These are phyloP conservation scores for Pseudevernia furfuracea DNA, from an alignment of 495 filamentous ascomycete species.

Conservation along the genomic window DNA sequence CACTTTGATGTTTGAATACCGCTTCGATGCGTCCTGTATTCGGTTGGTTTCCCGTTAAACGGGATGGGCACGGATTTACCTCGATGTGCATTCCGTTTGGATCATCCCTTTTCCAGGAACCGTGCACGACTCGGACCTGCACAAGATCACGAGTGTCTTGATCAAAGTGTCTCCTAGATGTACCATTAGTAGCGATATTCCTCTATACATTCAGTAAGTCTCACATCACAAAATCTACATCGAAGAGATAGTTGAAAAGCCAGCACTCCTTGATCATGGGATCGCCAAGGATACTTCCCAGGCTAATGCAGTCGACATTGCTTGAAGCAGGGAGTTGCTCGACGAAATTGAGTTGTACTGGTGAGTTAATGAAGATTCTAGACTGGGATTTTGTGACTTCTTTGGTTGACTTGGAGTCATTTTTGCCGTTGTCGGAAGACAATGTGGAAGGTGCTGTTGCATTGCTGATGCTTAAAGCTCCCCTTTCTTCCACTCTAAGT, in stretches of 20 bases:
- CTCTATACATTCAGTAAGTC: conserved; percentile 32
- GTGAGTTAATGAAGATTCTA: conserved; percentile 41
- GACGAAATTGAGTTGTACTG: conserved; percentile 67
- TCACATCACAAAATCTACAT: conserved; percentile 66
- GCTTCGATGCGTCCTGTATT: conserved; percentile 48
- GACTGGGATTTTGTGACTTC: background rate
- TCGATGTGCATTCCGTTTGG: conserved; percentile 50
- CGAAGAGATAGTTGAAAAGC: conserved; percentile 84
- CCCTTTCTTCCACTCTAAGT: background rate
- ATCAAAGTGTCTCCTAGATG: conserved; percentile 49
- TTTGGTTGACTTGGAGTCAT: background rate
- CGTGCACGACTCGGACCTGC: conserved; percentile 72
- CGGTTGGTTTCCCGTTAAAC: background rate
- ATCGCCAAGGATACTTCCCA: conserved; percentile 70
- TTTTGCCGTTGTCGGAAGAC: background rate
- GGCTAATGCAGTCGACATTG: conserved; percentile 61
- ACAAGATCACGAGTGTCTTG: conserved; percentile 57
- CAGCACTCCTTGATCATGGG: conserved; percentile 79
- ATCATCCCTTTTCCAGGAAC: conserved; percentile 77
- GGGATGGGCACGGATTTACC: conserved; percentile 36
- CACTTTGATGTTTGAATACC: conserved; percentile 60
- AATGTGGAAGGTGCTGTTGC: background rate
- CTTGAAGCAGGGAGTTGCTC: conserved; percentile 49
- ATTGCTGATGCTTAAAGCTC: no score
- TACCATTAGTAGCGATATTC: conserved; percentile 15